phyloP scores from a whole-genome alignment of 495 filamentous ascomycete species.

The Aspergillus cavernicola region DNA sequence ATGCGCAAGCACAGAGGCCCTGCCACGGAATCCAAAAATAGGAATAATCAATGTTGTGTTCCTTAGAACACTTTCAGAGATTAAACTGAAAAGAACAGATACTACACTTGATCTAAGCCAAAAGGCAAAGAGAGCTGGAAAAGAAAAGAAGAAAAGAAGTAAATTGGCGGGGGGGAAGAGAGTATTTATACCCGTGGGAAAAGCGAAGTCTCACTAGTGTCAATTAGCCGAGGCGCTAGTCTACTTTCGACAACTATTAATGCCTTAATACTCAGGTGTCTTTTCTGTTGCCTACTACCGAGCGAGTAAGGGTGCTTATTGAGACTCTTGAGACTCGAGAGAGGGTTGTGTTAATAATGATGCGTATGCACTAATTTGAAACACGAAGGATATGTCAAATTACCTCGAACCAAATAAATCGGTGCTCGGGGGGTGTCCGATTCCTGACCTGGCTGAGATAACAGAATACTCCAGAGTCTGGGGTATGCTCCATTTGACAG shows the following conservation, averaged over 20 bases:
- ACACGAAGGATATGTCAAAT: not conserved
- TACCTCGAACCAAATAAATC: not conserved
- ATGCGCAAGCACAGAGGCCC: constrained; percentile 83
- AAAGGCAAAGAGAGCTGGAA: constrained; percentile 56
- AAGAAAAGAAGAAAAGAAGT: constrained; percentile 43
- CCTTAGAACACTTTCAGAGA: constrained; percentile 66
- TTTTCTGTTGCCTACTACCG: too few relatives aligned
- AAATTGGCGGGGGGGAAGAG: constrained; percentile 5
- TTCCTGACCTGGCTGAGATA: not conserved
- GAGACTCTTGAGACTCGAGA: not conserved
- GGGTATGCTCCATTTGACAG: too few relatives aligned
- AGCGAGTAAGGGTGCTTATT: not conserved
- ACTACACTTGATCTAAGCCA: constrained; percentile 95
- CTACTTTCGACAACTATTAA: not conserved
- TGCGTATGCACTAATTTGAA: too few relatives aligned
- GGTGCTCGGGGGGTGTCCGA: constrained; percentile 6
- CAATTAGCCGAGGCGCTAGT: constrained; percentile 10
- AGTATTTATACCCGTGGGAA: constrained; percentile 9
- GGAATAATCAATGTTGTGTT: constrained; percentile 78
- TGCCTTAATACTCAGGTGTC: constrained; percentile 3
- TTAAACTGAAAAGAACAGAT: constrained; percentile 99
- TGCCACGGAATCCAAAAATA: constrained; percentile 63
- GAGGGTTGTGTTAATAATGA: not conserved
- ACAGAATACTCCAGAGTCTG: too few relatives aligned
- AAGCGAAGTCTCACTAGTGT: constrained; percentile 9